Percentiles rank a stretch among this genome's conserved stretches.
These are phyloP conservation scores for Tetrahymena malaccensis DNA, from an alignment of 73 alveolate species.

Conservation along the genomic window DNA sequence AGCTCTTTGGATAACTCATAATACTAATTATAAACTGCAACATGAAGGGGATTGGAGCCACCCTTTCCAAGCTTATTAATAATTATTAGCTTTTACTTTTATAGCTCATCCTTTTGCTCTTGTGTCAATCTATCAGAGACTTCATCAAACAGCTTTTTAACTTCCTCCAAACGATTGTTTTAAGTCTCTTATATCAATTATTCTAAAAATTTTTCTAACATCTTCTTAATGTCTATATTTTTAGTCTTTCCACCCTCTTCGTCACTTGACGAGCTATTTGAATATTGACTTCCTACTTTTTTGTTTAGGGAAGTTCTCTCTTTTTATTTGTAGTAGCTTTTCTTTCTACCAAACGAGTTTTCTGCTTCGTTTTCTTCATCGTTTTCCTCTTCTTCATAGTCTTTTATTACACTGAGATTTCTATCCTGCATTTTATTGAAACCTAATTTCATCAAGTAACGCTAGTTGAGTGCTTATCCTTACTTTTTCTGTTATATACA, in stretches of 20 bases:
- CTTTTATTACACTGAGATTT: background rate
- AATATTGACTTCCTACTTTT: background rate
- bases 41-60: background rate
- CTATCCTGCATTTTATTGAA: background rate
- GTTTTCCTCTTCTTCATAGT: background rate
- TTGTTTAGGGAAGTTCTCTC: background rate
- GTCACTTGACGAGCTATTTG: background rate
- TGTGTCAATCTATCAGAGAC: background rate
- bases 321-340: slow-evolving; percentile 1
- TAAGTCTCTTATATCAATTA: background rate
- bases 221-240: slow-evolving; percentile 12
- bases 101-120: background rate
- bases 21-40: background rate
- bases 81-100: background rate
- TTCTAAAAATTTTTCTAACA: background rate
- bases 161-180: background rate
- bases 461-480: background rate
- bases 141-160: background rate
- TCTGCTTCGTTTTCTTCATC: slow-evolving; percentile 18
- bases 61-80: background rate
- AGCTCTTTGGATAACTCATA: background rate
- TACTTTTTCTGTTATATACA: background rate
- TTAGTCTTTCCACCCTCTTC: background rate
- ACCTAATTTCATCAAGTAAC: background rate
- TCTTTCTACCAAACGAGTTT: slow-evolving; percentile 2